Percentiles rank a stretch among this genome's conserved stretches.
These are phyloP conservation scores for Mallotus japonicus DNA, from an alignment of 441 rosid species.

Conservation along the genomic window DNA sequence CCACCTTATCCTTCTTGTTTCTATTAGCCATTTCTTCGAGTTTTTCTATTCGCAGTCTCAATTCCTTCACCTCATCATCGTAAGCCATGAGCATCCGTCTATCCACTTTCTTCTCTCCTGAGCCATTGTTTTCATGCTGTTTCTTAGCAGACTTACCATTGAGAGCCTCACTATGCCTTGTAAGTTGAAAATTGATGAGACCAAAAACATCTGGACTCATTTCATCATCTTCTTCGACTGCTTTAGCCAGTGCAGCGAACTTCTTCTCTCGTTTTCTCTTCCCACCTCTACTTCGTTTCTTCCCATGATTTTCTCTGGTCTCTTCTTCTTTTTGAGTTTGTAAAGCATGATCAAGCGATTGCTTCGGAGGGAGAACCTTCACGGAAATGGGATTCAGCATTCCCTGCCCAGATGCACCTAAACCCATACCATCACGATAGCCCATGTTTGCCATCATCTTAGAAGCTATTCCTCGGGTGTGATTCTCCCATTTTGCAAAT, in stretches of 20 bases:
- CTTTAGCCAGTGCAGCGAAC: conserved; percentile 66
- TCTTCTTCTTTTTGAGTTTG: conserved; percentile 48
- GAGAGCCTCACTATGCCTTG: conserved; percentile 39
- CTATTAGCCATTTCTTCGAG: conserved; percentile 82
- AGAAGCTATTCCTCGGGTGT: conserved; percentile 91
- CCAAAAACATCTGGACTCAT: conserved; percentile 74
- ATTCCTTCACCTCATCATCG: conserved; percentile 71
- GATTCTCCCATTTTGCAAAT: conserved; percentile 97
- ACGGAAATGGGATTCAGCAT: conserved; percentile 74
- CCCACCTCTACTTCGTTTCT: conserved; percentile 86
- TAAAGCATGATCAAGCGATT: conserved; percentile 76
- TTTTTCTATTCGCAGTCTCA: conserved; percentile 49
- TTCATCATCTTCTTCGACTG: conserved; percentile 56
- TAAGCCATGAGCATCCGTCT: conserved; percentile 70
- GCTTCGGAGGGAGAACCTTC: conserved; percentile 77
- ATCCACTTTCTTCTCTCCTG: conserved; percentile 59
- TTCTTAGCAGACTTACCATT: conserved; percentile 42
- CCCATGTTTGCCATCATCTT: conserved; percentile 99
- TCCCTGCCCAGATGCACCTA: conserved; percentile 87
- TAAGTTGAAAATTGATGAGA: conserved; percentile 72
- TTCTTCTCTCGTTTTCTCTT: conserved; percentile 81
- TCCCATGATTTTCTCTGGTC: conserved; percentile 39
- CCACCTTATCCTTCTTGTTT: conserved; percentile 67
- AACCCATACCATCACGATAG: conserved; percentile 90
- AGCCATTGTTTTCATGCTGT: conserved; percentile 37